Evolutionary conservation across 2,329 filamentous ascomycete species (phyloP).

Genomic region (Aspergillus sp.): DNA sequence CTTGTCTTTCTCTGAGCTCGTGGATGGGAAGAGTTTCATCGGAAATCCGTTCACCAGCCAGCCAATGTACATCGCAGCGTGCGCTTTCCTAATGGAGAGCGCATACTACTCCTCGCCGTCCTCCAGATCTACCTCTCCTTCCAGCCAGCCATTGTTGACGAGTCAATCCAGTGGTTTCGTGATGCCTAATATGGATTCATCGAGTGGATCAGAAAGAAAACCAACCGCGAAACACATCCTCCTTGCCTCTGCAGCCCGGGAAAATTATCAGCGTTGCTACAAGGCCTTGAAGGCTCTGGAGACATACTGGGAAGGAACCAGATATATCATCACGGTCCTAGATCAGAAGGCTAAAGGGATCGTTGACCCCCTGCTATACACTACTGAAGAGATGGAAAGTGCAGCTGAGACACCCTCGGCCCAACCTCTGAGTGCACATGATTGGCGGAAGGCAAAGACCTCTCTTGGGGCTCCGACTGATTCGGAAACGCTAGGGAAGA

Average conservation of each 20-base stretch:
- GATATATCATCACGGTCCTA: slow-evolving; percentile 81
- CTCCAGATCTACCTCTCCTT: slow-evolving; percentile 59
- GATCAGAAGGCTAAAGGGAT: slow-evolving; percentile 87
- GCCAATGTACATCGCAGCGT: slow-evolving; percentile 87
- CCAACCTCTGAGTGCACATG: slow-evolving; percentile 50
- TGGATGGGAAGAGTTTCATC: slow-evolving; percentile 80
- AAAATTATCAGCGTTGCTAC: slow-evolving; percentile 85
- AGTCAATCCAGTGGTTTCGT: slow-evolving; percentile 35
- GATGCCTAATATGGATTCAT: slow-evolving; percentile 30
- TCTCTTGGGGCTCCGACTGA: slow-evolving; percentile 30
- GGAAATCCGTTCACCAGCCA: slow-evolving; percentile 88
- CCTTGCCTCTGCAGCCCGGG: slow-evolving; percentile 74
- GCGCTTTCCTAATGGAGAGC: slow-evolving; percentile 82
- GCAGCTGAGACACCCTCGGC: slow-evolving; percentile 56
- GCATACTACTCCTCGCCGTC: slow-evolving; percentile 65
- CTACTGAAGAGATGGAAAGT: slow-evolving; percentile 73
- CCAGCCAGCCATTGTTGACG: slow-evolving; percentile 29
- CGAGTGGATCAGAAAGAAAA: slow-evolving; percentile 27
- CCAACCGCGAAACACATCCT: slow-evolving; percentile 65
- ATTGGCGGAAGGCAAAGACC: slow-evolving; percentile 44
- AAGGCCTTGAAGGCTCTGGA: slow-evolving; percentile 79
- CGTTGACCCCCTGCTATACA: slow-evolving; percentile 67
- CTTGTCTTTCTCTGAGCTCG: slow-evolving; percentile 77
- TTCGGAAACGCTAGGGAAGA: slow-evolving; percentile 16
- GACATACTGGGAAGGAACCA: slow-evolving; percentile 79